These are phyloP conservation scores for Jaenimonas drosophilae DNA, from an alignment of 208 protist species.

Conservation along the genomic window DNA sequence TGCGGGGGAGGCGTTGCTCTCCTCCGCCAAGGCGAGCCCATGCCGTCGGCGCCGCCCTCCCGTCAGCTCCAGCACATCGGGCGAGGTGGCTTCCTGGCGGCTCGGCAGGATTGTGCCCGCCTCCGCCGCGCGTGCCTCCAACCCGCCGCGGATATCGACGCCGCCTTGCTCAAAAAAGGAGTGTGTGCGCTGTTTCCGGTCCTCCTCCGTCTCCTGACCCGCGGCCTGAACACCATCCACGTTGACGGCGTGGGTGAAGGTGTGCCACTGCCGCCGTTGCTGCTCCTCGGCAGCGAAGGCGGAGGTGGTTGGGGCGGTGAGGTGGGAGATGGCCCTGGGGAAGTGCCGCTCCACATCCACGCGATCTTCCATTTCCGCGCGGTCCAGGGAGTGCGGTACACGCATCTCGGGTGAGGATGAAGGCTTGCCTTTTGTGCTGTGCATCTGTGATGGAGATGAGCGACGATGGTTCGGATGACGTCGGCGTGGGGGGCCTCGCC, in stretches of 20 bases:
- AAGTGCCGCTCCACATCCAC: constrained; percentile 72
- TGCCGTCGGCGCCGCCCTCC: constrained; percentile 41
- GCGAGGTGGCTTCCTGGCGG: constrained; percentile 24
- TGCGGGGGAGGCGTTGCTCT: constrained; percentile 60
- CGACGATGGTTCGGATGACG: too few relatives aligned
- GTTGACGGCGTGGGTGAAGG: constrained; percentile 36
- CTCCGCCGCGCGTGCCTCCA: constrained; percentile 7
- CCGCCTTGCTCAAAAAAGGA: constrained; percentile 79
- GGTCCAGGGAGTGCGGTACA: constrained; percentile 40
- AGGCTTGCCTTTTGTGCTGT: too few relatives aligned
- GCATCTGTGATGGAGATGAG: too few relatives aligned
- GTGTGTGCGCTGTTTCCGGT: constrained; percentile 2
- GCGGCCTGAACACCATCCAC: constrained; percentile 30
- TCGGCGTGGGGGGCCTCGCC: too few relatives aligned
- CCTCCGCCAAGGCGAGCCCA: constrained; percentile 22
- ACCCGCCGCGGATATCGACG: constrained; percentile 50
- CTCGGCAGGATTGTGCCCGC: constrained; percentile 2
- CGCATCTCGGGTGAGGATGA: too few relatives aligned
- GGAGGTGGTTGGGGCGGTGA: constrained; percentile 23
- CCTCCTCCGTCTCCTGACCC: constrained; percentile 9
- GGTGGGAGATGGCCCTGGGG: constrained; percentile 47
- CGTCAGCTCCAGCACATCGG: constrained; percentile 66
- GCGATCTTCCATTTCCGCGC: constrained; percentile 15
- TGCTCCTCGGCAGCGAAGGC: constrained; percentile 17
- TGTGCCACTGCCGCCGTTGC: constrained; percentile 31